A percentile compares a stretch with the other conserved stretches of the same genome.
Conservation (phyloP, 1,284 basidiomycete species). For the Coniophora puteana region DNA sequence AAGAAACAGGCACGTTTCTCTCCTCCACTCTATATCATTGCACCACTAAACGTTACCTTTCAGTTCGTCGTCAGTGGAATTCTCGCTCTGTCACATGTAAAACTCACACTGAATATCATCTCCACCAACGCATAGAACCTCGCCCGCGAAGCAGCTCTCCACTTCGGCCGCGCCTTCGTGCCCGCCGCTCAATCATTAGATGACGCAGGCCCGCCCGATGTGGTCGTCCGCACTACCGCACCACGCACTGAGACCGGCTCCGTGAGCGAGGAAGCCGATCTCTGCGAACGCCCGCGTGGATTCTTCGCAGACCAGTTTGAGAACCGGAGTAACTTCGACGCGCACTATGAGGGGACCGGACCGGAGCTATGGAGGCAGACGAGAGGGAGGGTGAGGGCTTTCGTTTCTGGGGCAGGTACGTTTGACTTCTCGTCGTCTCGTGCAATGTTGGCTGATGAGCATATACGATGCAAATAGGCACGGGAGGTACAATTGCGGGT, state of each 20-base stretch:
- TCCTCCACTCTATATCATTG: background rate
- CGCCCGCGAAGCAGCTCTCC: conserved; percentile 70
- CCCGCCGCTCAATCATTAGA: conserved; percentile 25
- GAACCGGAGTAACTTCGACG: conserved; percentile 88
- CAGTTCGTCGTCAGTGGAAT: conserved; percentile 51
- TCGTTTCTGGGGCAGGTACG: conserved; percentile 89
- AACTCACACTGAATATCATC: conserved; percentile 5
- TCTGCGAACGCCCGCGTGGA: conserved; percentile 53
- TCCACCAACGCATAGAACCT: conserved; percentile 60
- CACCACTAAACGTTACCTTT: conserved; percentile 2
- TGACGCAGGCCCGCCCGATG: conserved; percentile 35
- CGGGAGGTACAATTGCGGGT: conserved; percentile 93
- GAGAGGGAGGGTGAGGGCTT: conserved; percentile 78
- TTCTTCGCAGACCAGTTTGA: conserved; percentile 97
- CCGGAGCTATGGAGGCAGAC: conserved; percentile 97
- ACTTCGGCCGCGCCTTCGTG: conserved; percentile 57
- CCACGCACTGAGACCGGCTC: conserved; percentile 28
- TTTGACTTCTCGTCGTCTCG: background rate
- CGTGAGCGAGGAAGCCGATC: conserved; percentile 39
- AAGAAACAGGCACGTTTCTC: conserved; percentile 77
- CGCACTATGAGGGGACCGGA: conserved; percentile 88
- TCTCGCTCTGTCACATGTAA: background rate
- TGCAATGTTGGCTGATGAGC: background rate
- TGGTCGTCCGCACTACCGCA: conserved; percentile 56
- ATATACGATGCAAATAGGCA: conserved; percentile 45